phyloP scores from a whole-genome alignment of 1,284 basidiomycete genomes.

The Mrakiaceae sp. region DNA sequence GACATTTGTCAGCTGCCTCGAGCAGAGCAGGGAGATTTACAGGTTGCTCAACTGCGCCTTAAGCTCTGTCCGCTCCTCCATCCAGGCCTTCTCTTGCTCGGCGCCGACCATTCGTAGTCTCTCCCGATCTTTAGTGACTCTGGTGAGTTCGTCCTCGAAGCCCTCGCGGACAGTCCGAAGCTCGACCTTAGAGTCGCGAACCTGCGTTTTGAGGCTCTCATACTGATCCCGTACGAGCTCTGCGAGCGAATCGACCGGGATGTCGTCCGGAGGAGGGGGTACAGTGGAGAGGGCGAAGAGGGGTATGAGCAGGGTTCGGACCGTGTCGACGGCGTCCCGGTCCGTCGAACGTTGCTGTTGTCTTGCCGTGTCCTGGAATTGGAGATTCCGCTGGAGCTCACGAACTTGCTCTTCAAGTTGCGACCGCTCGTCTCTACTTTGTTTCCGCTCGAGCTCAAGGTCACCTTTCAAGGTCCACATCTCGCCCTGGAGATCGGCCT shows the following conservation, averaged over 20 bases:
- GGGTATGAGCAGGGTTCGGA: constrained; percentile 4
- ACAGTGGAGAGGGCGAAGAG: background rate
- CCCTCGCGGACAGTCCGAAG: constrained; percentile 2
- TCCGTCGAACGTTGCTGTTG: background rate
- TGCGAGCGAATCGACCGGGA: constrained; percentile 9
- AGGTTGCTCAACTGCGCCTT: background rate
- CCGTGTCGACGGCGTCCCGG: background rate
- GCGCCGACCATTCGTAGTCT: background rate
- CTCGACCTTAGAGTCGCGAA: background rate
- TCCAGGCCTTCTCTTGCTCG: constrained; percentile 7
- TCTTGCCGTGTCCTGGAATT: background rate
- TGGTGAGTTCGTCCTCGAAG: background rate
- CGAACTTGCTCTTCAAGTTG: background rate
- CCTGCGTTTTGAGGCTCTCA: constrained; percentile 3
- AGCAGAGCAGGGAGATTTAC: background rate
- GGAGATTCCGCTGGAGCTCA: background rate
- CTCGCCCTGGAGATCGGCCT: constrained; percentile 16
- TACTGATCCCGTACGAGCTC: constrained; percentile 8
- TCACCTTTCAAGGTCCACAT: background rate
- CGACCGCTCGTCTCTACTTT: background rate
- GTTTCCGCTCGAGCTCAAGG: constrained; percentile 5
- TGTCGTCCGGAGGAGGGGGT: constrained; percentile 2
- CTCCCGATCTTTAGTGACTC: background rate
- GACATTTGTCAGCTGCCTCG: too few species aligned
- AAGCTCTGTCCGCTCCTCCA: constrained; percentile 5